Evolutionary conservation across 2,329 filamentous ascomycete genomes (phyloP).

Genomic region (Fusarium annulatum): DNA sequence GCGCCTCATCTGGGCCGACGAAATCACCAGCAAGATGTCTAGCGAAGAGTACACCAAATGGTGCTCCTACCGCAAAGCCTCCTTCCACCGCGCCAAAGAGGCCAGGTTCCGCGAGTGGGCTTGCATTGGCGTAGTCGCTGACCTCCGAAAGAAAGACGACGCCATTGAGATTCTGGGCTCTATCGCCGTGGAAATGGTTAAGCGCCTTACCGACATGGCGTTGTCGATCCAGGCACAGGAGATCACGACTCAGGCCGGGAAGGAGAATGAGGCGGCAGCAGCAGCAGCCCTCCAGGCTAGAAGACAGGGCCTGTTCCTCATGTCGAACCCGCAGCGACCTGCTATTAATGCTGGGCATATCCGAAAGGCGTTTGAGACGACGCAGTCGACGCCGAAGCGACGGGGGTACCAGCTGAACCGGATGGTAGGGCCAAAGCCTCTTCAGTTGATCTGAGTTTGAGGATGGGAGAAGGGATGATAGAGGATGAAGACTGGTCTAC

Average conservation of each 20-base stretch:
- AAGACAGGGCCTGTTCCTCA: constrained; percentile 8
- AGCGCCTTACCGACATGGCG: constrained; percentile 93
- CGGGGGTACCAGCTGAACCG: not conserved
- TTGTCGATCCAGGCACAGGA: constrained; percentile 80
- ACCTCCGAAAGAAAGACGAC: constrained; percentile 94
- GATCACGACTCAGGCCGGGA: not conserved
- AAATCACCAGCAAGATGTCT: constrained; percentile 96
- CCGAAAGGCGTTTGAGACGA: constrained; percentile 10
- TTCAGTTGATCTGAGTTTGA: constrained; percentile 8
- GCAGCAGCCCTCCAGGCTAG: fast-evolving
- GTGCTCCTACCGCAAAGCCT: constrained; percentile 96
- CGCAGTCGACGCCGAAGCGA: constrained; percentile 5
- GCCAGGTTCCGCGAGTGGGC: constrained; percentile 98
- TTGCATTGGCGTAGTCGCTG: constrained; percentile 91
- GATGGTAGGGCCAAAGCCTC: not conserved
- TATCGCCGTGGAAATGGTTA: constrained; percentile 96
- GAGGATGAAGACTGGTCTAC: not conserved
- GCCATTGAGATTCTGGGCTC: constrained; percentile 98
- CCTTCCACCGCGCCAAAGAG: constrained; percentile 96
- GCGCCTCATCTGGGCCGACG: constrained; percentile 91
- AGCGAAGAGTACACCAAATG: constrained; percentile 97
- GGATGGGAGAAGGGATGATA: not conserved
- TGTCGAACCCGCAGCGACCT: not conserved
- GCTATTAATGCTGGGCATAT: constrained; percentile 7
- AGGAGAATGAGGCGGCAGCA: not conserved